Percentiles rank a stretch among this genome's conserved stretches.
phyloP scores from a whole-genome alignment of 257 asterid species.

The Solanum lignicaule region DNA sequence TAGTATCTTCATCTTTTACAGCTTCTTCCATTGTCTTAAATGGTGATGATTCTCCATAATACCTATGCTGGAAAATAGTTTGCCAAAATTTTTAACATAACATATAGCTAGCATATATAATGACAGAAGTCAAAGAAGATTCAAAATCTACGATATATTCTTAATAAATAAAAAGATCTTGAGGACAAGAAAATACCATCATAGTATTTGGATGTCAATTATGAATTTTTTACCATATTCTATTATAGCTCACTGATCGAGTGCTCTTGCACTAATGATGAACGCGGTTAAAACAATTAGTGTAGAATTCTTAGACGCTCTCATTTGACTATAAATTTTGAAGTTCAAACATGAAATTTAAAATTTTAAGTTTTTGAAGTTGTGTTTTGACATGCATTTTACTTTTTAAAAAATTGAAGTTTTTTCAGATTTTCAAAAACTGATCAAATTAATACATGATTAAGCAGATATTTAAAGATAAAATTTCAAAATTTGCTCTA shows the following conservation, averaged over 20 bases:
- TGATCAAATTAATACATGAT: not conserved
- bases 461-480: not conserved
- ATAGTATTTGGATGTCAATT: not conserved
- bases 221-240: not conserved
- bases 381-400: not conserved
- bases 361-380: not conserved
- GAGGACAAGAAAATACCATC: not conserved
- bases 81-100: not conserved
- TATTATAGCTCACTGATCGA: not conserved
- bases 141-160: not conserved
- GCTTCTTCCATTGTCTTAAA: slow-evolving; percentile 38
- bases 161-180: not conserved
- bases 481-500: not conserved
- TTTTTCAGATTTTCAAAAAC: too few species aligned
- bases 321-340: not conserved
- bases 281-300: not conserved
- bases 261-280: not conserved
- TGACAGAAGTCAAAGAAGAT: not conserved
- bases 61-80: slow-evolving; percentile 44
- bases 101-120: not conserved
- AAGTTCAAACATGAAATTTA: not conserved
- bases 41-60: slow-evolving; percentile 58
- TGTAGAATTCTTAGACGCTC: not conserved
- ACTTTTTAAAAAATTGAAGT: rapidly evolving
- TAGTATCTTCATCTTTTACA: slow-evolving; percentile 20